Base-by-base conservation (phyloP, 164 flowering plant species). In the Magnolia changhungtana region DNA sequence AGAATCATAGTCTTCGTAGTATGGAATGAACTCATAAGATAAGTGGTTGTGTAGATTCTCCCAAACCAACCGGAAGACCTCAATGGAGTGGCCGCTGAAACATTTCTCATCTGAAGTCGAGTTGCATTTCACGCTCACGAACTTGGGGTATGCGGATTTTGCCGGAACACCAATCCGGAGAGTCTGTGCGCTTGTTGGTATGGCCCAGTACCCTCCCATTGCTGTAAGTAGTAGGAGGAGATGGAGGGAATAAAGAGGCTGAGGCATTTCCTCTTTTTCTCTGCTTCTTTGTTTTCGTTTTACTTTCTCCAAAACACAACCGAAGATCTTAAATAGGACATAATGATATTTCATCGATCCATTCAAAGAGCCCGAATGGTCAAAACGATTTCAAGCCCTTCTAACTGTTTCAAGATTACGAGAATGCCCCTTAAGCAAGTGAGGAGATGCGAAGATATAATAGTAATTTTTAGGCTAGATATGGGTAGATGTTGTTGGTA, bases 101-200 rank as follows among this genome's bases (percentile, higher is more conserved):
- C 68, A 76, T 51, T 45, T 19, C 24, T 65, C 24, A 16, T 75
- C 72, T 4, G 55, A 45, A 49, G 72, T 50, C 3, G 1, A 6
- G 55, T 69, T 45, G 55, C 55, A 69, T 49, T 20, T 69, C 13
- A 69, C 52, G 13, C 8, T 1, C 72, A 69, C 55, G 55, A 16
- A 69, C 8, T 69, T 20, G 10, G 52, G 55, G 55, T 3, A 69
- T 45, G 72, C 21, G 18, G 72, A 69, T 0, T n/a, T 74, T 0
- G 77, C 85, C 0, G 92, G 92, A 70, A 90, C 81, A 50, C 85
- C 90, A 11, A 90, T 87, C 37, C 50, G 83, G 81, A 90, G 4
- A 7, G 72, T 81, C 59, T 81, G 78, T 71, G 24, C 73, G 70
- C 72, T 37, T 16, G 66, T 80, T 27, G 90, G 88, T 85, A 85